phyloP scores from a whole-genome alignment of 805 yeast species.

The Candida insectalens region DNA sequence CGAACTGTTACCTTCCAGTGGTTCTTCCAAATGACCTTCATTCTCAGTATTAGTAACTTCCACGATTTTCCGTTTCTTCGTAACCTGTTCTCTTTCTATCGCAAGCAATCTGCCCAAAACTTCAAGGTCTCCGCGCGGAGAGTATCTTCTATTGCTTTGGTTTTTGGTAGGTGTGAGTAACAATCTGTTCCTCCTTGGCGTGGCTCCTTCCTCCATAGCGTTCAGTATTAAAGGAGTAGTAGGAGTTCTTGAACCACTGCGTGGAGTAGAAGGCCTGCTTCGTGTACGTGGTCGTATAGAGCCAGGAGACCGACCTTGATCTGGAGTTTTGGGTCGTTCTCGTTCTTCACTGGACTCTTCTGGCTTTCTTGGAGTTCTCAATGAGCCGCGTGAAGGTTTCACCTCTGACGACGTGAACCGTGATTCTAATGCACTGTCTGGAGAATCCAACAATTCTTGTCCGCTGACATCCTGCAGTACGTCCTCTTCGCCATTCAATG shows the following conservation, averaged over 20 bases:
- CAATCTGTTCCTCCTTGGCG: constrained; percentile 21
- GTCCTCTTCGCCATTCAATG: neutral
- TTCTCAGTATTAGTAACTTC: constrained; percentile 3
- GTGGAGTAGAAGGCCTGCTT: constrained; percentile 5
- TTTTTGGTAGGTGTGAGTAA: constrained; percentile 20
- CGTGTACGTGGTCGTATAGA: neutral
- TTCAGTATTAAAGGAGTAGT: constrained; percentile 23
- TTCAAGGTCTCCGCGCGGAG: constrained; percentile 23
- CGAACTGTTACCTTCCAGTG: neutral
- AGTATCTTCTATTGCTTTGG: constrained; percentile 16
- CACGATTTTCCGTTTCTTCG: constrained; percentile 10
- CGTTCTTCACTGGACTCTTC: neutral
- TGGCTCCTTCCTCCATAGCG: constrained; percentile 21
- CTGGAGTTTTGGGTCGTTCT: constrained; percentile 1
- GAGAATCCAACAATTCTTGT: too few relatives aligned
- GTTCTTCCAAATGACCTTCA: constrained; percentile 2
- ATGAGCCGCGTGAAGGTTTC: too few relatives aligned
- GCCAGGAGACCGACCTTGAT: neutral
- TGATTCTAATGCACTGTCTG: too few relatives aligned
- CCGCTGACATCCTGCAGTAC: too few relatives aligned
- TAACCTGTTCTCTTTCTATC: constrained; percentile 12
- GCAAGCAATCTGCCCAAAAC: constrained; percentile 22
- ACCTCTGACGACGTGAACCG: too few relatives aligned
- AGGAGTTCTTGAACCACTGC: constrained; percentile 19
- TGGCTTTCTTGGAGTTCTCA: neutral